Conservation (phyloP, 2,329 filamentous ascomycete genomes). For the Colletotrichum gigasporum region DNA sequence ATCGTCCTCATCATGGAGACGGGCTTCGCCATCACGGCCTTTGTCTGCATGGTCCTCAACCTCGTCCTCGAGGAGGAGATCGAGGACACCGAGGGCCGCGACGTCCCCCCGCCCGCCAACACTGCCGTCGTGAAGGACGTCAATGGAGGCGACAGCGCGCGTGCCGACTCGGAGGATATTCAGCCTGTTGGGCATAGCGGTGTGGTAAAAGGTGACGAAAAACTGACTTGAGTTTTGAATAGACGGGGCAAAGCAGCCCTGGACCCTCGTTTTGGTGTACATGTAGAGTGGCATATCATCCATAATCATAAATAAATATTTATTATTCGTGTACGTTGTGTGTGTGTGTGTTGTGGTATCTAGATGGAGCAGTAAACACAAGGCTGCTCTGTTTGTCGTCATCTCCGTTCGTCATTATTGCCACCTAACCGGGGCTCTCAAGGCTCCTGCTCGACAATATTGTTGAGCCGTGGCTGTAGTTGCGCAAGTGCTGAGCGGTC, state of each 20-base stretch:
- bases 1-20: conserved; percentile 79
- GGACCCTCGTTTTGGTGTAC: no score
- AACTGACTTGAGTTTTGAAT: conserved; percentile 23
- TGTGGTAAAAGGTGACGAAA: conserved; percentile 24
- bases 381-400: not conserved
- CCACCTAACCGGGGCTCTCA: conserved; percentile 33
- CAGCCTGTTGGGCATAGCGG: conserved; percentile 16
- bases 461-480: conserved; percentile 50
- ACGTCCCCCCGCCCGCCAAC: not conserved
- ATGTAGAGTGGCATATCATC: no score
- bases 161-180: conserved; percentile 30
- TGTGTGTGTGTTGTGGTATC: conserved; percentile 26
- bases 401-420: not conserved
- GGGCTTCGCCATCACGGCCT: conserved; percentile 78
- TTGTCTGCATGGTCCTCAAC: conserved; percentile 79
- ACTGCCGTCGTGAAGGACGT: conserved; percentile 1
- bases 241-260: no score
- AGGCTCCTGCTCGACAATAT: conserved; percentile 51
- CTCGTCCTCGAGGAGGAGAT: conserved; percentile 77
- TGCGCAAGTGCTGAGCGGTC: conserved; percentile 50
- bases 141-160: conserved; percentile 26
- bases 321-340: conserved; percentile 22
- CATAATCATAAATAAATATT: not conserved
- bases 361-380: not conserved
- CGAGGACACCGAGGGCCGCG: conserved; percentile 61